Evolutionary conservation across 1,139 yeast species (phyloP).

Genomic region (Yamadazyma sp.): DNA sequence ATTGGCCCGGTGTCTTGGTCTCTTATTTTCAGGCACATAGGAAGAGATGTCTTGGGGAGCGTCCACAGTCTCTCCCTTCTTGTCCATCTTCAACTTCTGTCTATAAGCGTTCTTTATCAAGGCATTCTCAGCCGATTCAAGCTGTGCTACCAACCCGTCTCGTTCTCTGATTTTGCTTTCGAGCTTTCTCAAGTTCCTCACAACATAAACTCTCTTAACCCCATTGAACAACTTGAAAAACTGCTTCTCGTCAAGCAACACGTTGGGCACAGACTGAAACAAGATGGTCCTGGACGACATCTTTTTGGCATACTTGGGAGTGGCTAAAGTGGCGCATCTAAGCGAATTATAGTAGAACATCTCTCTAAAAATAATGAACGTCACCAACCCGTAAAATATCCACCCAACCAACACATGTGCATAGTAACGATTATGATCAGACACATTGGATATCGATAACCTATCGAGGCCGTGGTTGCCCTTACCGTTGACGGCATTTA

Average conservation of each 20-base stretch:
- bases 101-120: slow-evolving; percentile 62
- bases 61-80: slow-evolving; percentile 49
- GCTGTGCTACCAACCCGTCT: slow-evolving; percentile 54
- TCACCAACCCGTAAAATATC: slow-evolving; percentile 68
- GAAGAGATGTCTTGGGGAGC: slow-evolving; percentile 53
- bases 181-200: slow-evolving; percentile 65
- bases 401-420: slow-evolving; percentile 86
- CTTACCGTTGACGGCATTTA: slow-evolving; percentile 63
- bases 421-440: slow-evolving; percentile 59
- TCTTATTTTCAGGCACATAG: slow-evolving; percentile 74
- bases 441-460: slow-evolving; percentile 74
- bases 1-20: slow-evolving; percentile 68
- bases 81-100: slow-evolving; percentile 61
- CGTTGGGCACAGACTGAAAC: slow-evolving; percentile 76
- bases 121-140: slow-evolving; percentile 70
- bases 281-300: slow-evolving; percentile 78
- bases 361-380: slow-evolving; percentile 79
- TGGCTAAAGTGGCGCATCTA: slow-evolving; percentile 76
- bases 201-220: slow-evolving; percentile 71
- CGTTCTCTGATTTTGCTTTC: slow-evolving; percentile 60
- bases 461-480: slow-evolving; percentile 64
- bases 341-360: slow-evolving; percentile 75
- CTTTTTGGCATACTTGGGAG: slow-evolving; percentile 74
- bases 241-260: slow-evolving; percentile 61
- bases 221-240: slow-evolving; percentile 63